phyloP scores from a whole-genome alignment of 805 yeast species.

The Candida stauntonica region DNA sequence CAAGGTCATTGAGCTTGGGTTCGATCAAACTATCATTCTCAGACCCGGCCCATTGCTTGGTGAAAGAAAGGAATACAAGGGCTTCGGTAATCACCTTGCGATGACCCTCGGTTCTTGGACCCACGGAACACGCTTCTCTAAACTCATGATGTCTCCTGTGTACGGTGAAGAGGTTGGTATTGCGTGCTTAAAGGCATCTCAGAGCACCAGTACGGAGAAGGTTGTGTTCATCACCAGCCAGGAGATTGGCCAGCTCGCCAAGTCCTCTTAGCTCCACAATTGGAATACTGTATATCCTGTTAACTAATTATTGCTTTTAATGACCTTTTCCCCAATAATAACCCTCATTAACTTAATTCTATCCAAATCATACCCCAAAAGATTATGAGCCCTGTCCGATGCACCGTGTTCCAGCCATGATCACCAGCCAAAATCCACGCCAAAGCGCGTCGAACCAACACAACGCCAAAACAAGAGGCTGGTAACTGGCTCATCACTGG shows the following conservation, averaged over 20 bases:
- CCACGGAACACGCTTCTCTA: constrained; percentile 33
- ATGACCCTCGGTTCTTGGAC: constrained; percentile 26
- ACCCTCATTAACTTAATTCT: too few species aligned
- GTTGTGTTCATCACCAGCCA: constrained; percentile 28
- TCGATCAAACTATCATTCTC: constrained; percentile 68
- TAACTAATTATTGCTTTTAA: too few species aligned
- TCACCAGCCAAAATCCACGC: too few species aligned
- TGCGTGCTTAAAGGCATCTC: constrained; percentile 41
- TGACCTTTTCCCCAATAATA: too few species aligned
- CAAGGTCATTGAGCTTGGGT: constrained; percentile 55
- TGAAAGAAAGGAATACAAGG: constrained; percentile 43
- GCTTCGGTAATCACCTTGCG: constrained; percentile 31
- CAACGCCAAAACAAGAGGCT: too few species aligned
- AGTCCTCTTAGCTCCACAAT: too few species aligned
- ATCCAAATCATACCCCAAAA: too few species aligned
- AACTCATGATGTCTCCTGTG: constrained; percentile 41
- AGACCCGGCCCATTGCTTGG: constrained; percentile 78
- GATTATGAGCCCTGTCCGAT: too few species aligned
- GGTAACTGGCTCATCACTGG: too few species aligned
- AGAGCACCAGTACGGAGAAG: constrained; percentile 22
- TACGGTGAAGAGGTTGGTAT: constrained; percentile 62
- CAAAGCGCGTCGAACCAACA: too few species aligned
- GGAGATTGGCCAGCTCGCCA: constrained; percentile 18
- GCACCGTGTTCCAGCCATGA: too few species aligned
- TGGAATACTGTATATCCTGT: too few species aligned